phyloP scores from a whole-genome alignment of 768 basidiomycete genomes.

The Pisolithus albus region DNA sequence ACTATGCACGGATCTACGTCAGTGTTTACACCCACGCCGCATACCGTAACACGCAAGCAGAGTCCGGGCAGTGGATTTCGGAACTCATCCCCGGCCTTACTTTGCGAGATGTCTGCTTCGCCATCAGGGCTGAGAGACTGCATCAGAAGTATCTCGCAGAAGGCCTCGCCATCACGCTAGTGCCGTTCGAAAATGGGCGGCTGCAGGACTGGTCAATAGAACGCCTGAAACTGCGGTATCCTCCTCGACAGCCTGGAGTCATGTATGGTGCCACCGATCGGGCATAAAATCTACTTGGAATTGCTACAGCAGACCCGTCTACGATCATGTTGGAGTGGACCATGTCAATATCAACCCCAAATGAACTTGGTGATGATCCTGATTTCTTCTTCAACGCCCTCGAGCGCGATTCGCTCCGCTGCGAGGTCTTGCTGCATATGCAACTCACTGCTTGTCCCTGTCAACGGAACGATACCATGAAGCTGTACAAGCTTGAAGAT shows the following conservation, averaged over 20 bases:
- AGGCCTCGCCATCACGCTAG: conserved; percentile 17
- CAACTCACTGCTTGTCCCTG: conserved; percentile 60
- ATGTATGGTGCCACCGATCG: not conserved
- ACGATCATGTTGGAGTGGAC: not conserved
- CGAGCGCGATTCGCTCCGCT: conserved; percentile 32
- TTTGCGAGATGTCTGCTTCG: conserved; percentile 44
- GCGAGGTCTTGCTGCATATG: conserved; percentile 67
- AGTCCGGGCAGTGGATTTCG: conserved; percentile 7
- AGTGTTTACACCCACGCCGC: conserved; percentile 25
- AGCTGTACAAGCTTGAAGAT: conserved; percentile 64
- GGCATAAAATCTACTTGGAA: not conserved
- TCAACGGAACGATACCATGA: conserved; percentile 62
- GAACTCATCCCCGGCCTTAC: conserved; percentile 38
- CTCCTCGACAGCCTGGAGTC: not conserved
- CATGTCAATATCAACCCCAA: conserved; percentile 17
- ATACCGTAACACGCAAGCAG: conserved; percentile 6
- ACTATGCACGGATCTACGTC: conserved; percentile 26
- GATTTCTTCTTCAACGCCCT: conserved; percentile 20
- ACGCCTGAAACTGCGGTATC: conserved; percentile 18
- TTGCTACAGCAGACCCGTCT: not conserved
- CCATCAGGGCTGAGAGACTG: conserved; percentile 34
- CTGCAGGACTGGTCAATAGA: conserved; percentile 20
- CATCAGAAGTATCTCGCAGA: conserved; percentile 20
- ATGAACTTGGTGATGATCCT: conserved; percentile 23
- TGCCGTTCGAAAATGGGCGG: conserved; percentile 7